Evolutionary conservation across 2,329 filamentous ascomycete genomes (phyloP).

Genomic region (Paecilomyces fulvus): DNA sequence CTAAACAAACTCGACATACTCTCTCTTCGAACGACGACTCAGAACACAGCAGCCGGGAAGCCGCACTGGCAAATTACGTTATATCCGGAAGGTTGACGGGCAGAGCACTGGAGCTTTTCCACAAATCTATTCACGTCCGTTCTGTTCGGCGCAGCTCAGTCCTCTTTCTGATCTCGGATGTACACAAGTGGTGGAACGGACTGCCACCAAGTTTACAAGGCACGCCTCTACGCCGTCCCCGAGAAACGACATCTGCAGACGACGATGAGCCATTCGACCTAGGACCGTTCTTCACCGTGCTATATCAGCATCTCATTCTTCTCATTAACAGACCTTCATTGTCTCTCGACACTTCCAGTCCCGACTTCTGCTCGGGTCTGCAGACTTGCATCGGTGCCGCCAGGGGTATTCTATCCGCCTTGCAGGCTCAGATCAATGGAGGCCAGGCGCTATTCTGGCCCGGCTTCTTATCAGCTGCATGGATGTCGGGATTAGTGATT

Average conservation of each 20-base stretch:
- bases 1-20: neutral
- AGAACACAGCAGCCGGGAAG: slow-evolving; percentile 17
- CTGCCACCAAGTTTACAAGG: slow-evolving; percentile 23
- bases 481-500: slow-evolving; percentile 34
- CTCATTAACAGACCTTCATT: slow-evolving; percentile 32
- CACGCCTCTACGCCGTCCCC: slow-evolving; percentile 1
- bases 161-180: slow-evolving; percentile 30
- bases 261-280: slow-evolving; percentile 20
- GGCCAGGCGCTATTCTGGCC: slow-evolving; percentile 32
- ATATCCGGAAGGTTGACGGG: slow-evolving; percentile 32
- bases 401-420: slow-evolving; percentile 28
- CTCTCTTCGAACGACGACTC: neutral
- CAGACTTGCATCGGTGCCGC: slow-evolving; percentile 34
- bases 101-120: slow-evolving; percentile 33
- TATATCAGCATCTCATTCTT: slow-evolving; percentile 34
- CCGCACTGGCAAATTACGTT: slow-evolving; percentile 29
- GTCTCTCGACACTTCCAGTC: slow-evolving; percentile 28
- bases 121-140: slow-evolving; percentile 34
- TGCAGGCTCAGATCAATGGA: slow-evolving; percentile 23
- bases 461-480: slow-evolving; percentile 30
- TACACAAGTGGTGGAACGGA: slow-evolving; percentile 37
- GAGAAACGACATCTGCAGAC: neutral
- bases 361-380: slow-evolving; percentile 33
- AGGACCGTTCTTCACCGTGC: slow-evolving; percentile 32
- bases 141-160: slow-evolving; percentile 30